Percentiles rank a stretch among this genome's conserved stretches.
phyloP scores from a whole-genome alignment of 2,329 filamentous ascomycete species.

The Anthostomella pinea region DNA sequence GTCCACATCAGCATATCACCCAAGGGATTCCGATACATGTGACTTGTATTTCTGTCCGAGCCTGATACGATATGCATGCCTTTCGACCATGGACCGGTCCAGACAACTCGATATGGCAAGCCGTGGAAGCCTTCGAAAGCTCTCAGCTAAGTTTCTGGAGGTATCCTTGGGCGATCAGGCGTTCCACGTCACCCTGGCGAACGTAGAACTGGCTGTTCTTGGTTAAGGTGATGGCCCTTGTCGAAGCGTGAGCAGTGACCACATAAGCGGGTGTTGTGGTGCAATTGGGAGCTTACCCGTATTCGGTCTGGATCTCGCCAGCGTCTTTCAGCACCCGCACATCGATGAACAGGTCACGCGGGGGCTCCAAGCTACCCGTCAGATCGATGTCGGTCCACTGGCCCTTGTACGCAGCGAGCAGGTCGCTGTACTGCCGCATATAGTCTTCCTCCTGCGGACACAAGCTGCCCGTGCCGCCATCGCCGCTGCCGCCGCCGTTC shows the following conservation, averaged over 20 bases:
- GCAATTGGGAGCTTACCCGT: conserved; percentile 63
- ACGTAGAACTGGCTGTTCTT: conserved; percentile 99
- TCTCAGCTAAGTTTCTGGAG: conserved; percentile 80
- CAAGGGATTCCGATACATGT: no score
- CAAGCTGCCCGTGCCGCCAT: conserved; percentile 67
- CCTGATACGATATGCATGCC: neutral
- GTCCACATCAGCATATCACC: no score
- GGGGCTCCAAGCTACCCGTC: conserved; percentile 89
- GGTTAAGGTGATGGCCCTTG: conserved; percentile 86
- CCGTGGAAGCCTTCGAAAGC: neutral
- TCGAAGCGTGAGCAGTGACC: conserved; percentile 22
- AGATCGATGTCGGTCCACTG: conserved; percentile 98
- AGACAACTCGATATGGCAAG: neutral
- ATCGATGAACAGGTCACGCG: conserved; percentile 94
- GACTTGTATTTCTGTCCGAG: neutral
- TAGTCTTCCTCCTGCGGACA: conserved; percentile 98
- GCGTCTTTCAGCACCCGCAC: conserved; percentile 94
- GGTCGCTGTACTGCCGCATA: conserved; percentile 83
- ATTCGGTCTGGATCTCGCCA: conserved; percentile 98
- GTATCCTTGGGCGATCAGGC: conserved; percentile 91
- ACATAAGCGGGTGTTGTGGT: conserved; percentile 2
- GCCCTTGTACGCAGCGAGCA: conserved; percentile 94
- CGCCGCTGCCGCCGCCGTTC: conserved; percentile 40
- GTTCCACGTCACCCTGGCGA: conserved; percentile 90
- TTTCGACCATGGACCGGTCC: no score